A percentile compares a stretch with the other conserved stretches of the same genome.
phyloP scores from a whole-genome alignment of 345 rosid genomes.

The Hibiscus tridactylites region DNA sequence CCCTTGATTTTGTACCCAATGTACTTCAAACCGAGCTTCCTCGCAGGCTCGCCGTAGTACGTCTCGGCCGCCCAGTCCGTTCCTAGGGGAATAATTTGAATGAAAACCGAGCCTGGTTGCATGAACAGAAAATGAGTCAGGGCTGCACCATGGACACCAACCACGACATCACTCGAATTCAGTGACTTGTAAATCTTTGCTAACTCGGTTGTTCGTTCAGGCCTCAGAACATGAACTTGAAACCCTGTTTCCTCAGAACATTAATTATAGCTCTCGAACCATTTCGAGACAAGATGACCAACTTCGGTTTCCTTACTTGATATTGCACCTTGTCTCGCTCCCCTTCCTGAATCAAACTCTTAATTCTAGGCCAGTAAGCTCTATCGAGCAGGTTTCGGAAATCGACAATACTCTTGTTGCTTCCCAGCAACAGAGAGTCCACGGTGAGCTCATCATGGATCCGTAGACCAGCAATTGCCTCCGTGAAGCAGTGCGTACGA shows the following conservation, averaged over 20 bases:
- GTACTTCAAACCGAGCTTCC: constrained; percentile 52
- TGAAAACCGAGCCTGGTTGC: constrained; percentile 54
- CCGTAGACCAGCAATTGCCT: constrained; percentile 50
- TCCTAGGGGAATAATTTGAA: constrained; percentile 63
- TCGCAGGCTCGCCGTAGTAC: constrained; percentile 59
- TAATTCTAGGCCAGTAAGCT: constrained; percentile 48
- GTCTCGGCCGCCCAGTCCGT: constrained; percentile 66
- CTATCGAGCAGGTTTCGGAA: constrained; percentile 39
- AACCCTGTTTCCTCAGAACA: constrained; percentile 51
- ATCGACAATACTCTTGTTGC: constrained; percentile 35
- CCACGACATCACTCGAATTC: constrained; percentile 58
- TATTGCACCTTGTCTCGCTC: neutral
- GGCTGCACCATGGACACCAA: constrained; percentile 75
- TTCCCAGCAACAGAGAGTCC: constrained; percentile 29
- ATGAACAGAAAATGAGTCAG: constrained; percentile 63
- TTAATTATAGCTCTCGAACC: constrained; percentile 49
- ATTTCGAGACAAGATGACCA: constrained; percentile 42
- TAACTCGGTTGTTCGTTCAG: constrained; percentile 38
- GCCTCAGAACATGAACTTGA: constrained; percentile 39
- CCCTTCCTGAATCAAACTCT: constrained; percentile 28
- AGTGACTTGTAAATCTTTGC: constrained; percentile 41
- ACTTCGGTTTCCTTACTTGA: constrained; percentile 29
- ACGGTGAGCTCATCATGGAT: constrained; percentile 58
- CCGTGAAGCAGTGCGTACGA: constrained; percentile 56
- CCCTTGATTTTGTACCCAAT: constrained; percentile 40